Evolutionary conservation across 2,329 filamentous ascomycete species (phyloP).

Genomic region (Sporothrix brunneoviolacea): DNA sequence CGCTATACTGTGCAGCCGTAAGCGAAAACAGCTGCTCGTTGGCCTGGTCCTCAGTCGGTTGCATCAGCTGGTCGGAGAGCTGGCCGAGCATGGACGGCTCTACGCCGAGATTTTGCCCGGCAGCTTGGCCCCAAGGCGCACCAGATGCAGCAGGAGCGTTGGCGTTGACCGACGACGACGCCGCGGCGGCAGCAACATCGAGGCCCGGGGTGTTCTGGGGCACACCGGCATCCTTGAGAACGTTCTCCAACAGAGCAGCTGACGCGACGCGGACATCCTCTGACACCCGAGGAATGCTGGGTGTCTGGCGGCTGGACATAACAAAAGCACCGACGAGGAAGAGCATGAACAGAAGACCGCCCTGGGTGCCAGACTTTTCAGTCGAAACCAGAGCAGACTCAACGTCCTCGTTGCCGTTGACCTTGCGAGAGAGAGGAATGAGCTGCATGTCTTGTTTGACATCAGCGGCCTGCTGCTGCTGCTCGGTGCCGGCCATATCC

Average conservation of each 20-base stretch:
- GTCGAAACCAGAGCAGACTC: constrained; percentile 41
- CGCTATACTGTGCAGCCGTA: constrained; percentile 81
- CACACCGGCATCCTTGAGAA: constrained; percentile 74
- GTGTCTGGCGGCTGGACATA: constrained; percentile 73
- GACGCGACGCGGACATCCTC: constrained; percentile 76
- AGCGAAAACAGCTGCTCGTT: constrained; percentile 84
- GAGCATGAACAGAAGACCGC: constrained; percentile 85
- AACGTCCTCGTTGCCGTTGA: constrained; percentile 45
- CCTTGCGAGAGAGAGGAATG: constrained; percentile 28
- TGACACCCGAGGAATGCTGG: constrained; percentile 68
- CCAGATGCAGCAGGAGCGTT: neutral
- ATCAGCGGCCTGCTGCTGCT: constrained; percentile 29
- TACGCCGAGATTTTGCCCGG: constrained; percentile 34
- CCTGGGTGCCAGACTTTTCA: constrained; percentile 66
- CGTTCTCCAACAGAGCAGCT: constrained; percentile 68
- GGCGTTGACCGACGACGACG: constrained; percentile 4
- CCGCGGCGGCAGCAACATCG: neutral
- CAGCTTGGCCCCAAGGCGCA: neutral
- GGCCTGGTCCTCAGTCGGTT: constrained; percentile 76
- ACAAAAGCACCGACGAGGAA: constrained; percentile 95
- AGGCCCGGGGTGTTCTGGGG: constrained; percentile 24
- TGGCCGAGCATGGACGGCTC: constrained; percentile 58
- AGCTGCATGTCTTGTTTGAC: constrained; percentile 53
- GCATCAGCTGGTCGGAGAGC: constrained; percentile 61
- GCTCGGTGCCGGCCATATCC: constrained; percentile 57